Evolutionary conservation across 2,329 filamentous ascomycete genomes (phyloP).

Genomic region (Drechslerella dactyloides): DNA sequence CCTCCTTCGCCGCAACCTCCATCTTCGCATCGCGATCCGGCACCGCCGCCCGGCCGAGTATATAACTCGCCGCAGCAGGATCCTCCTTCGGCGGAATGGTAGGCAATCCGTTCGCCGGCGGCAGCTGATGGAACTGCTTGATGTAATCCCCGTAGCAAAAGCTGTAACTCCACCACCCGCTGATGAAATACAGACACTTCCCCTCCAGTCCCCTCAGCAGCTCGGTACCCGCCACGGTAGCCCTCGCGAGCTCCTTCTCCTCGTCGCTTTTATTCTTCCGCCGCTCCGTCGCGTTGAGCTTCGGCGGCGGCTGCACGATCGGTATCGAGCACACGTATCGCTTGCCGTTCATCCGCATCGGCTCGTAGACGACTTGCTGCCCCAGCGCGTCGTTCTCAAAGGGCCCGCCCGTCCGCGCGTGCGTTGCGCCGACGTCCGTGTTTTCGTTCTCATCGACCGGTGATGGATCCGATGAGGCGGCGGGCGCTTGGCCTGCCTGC

Average conservation of each 20-base stretch:
- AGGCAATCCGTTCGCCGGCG: slow-evolving; percentile 71
- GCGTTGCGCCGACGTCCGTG: slow-evolving; percentile 48
- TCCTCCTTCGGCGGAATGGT: slow-evolving; percentile 72
- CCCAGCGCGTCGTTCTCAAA: slow-evolving; percentile 15
- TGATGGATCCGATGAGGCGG: slow-evolving; percentile 27
- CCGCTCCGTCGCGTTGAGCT: slow-evolving; percentile 70
- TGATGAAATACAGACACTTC: slow-evolving; percentile 70
- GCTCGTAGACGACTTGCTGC: slow-evolving; percentile 66
- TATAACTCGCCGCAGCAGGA: slow-evolving; percentile 74
- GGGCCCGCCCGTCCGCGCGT: slow-evolving; percentile 53
- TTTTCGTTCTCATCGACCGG: slow-evolving; percentile 17
- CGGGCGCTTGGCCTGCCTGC: slow-evolving; percentile 49
- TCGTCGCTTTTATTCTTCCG: slow-evolving; percentile 74
- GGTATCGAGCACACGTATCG: slow-evolving; percentile 87
- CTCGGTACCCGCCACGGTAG: slow-evolving; percentile 78
- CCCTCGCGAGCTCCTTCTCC: slow-evolving; percentile 78
- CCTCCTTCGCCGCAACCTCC: slow-evolving; percentile 56
- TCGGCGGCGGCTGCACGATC: slow-evolving; percentile 65
- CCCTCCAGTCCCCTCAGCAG: slow-evolving; percentile 78
- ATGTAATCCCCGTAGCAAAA: slow-evolving; percentile 90
- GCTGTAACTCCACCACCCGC: slow-evolving; percentile 94
- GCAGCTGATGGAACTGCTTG: slow-evolving; percentile 85
- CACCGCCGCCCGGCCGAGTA: slow-evolving; percentile 69
- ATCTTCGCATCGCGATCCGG: slow-evolving; percentile 54
- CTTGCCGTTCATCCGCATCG: slow-evolving; percentile 72